phyloP scores from a whole-genome alignment of 2,329 filamentous ascomycete genomes.

The Xylaria sp. region DNA sequence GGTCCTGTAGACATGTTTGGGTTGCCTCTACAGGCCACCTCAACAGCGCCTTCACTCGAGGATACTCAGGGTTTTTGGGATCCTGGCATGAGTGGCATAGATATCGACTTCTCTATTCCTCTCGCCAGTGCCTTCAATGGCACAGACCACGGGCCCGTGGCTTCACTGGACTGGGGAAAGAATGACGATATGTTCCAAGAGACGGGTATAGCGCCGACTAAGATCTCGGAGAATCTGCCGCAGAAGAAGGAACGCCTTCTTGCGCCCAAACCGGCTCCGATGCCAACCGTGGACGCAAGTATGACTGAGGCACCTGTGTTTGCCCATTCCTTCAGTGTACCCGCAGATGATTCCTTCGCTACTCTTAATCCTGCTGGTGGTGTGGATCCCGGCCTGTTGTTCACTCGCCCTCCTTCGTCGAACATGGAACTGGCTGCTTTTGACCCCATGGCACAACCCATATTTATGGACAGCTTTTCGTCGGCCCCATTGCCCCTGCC shows the following conservation, averaged over 20 bases:
- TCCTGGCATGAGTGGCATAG: conserved; percentile 51
- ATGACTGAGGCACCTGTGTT: conserved; percentile 36
- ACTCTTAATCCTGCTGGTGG: conserved; percentile 38
- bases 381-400: conserved; percentile 57
- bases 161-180: conserved; percentile 53
- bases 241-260: conserved; percentile 41
- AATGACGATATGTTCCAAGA: conserved; percentile 52
- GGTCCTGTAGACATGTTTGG: conserved; percentile 52
- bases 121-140: conserved; percentile 42
- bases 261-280: conserved; percentile 44
- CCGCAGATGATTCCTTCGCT: conserved; percentile 48
- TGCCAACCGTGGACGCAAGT: conserved; percentile 37
- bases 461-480: conserved; percentile 27
- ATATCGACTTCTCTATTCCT: conserved; percentile 51
- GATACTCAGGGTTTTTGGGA: conserved; percentile 52
- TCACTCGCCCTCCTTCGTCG: conserved; percentile 47
- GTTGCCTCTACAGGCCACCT: conserved; percentile 56
- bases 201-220: conserved; percentile 33
- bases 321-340: conserved; percentile 38
- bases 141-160: conserved; percentile 42
- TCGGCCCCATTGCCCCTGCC: conserved; percentile 24
- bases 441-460: conserved; percentile 29
- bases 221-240: conserved; percentile 36
- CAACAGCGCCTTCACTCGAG: conserved; percentile 41
- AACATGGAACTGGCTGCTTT: conserved; percentile 39